Evolutionary conservation across 228 moss, liverwort and hornwort genomes (phyloP).

Genomic region (Sphagnum magellanicum): DNA sequence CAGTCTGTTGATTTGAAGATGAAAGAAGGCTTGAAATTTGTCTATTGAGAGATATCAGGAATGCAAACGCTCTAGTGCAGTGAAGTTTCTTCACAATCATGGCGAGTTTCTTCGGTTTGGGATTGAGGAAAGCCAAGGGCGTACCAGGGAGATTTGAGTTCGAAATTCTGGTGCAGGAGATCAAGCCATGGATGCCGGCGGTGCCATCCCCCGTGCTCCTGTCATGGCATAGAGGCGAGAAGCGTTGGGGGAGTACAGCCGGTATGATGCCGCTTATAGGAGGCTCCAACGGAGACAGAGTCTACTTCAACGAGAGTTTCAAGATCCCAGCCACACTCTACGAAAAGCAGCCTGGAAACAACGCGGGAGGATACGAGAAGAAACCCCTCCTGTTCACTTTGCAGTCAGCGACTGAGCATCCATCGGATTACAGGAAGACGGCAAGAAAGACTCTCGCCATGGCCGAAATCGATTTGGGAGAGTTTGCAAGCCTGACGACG

Average conservation of each 20-base stretch:
- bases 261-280: constrained; percentile 36
- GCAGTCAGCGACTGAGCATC: constrained; percentile 24
- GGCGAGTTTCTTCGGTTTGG: constrained; percentile 47
- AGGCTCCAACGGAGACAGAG: constrained; percentile 34
- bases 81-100: no score
- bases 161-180: constrained; percentile 64
- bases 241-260: constrained; percentile 49
- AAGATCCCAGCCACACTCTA: constrained; percentile 49
- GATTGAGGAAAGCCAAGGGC: constrained; percentile 52
- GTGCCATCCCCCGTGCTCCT: constrained; percentile 36
- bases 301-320: constrained; percentile 69
- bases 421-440: constrained; percentile 21
- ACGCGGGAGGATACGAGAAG: constrained; percentile 38
- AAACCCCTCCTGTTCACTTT: constrained; percentile 49
- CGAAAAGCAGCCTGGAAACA: constrained; percentile 21
- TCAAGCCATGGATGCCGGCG: constrained; percentile 61
- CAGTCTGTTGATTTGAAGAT: no score
- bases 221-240: constrained; percentile 73
- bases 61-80: no score
- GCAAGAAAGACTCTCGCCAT: constrained; percentile 27
- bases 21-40: no score
- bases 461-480: constrained; percentile 66
- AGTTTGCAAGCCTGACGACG: constrained; percentile 35
- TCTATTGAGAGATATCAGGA: no score
- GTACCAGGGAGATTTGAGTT: constrained; percentile 64